Evolutionary conservation across 345 rosid genomes (phyloP), one percentile per base, ranked within the genome.

Genomic region (Cochlearia excelsa): DNA sequence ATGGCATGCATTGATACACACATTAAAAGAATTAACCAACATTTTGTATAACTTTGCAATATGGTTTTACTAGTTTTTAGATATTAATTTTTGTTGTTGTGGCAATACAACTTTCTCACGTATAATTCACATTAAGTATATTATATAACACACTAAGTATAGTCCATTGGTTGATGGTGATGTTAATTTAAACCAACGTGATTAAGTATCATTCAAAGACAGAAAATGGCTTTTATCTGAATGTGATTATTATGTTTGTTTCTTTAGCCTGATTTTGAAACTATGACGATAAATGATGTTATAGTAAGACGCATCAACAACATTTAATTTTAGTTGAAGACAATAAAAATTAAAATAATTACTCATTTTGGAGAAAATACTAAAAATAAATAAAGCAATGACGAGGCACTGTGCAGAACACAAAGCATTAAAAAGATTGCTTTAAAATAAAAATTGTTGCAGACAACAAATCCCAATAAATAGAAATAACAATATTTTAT

Each of bases 401-500:
- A 53, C 49, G 57, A 43, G 45, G 2, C 44, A 30, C n/a, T 11
- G 54, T 44, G 69, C 65, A 64, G 69, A 70, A 57, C 74, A 57
- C 69, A 51, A 70, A 29, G 68, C 64, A 70, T 70, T 70, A 49
- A 70, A 70, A 63, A 57, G 58, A 58, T 43, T 71, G 57, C 65
- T 70, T 63, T 64, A 71, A 60, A 71, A 64, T 44, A 64, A 71
- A 63, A 70, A 64, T 64, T 64, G 66, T 69, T 69, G 53, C 64
- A 69, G 64, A 51, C 16, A 42, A 63, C 75, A 71, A 71, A 71
- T 71, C 75, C 61, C 70, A 30, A 64, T 30, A 48, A 3, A 28
- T 41, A 47, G 9, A 41, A 1, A 3, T 37, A 33, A 33, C 5
- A 33, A 33, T 33, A 1, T 5, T 42, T 34, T 49, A 28, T n/a